Percentiles rank a stretch among this genome's conserved stretches.
Conservation (phyloP, 1,139 yeast species). For the Saccharomyces hybrid region DNA sequence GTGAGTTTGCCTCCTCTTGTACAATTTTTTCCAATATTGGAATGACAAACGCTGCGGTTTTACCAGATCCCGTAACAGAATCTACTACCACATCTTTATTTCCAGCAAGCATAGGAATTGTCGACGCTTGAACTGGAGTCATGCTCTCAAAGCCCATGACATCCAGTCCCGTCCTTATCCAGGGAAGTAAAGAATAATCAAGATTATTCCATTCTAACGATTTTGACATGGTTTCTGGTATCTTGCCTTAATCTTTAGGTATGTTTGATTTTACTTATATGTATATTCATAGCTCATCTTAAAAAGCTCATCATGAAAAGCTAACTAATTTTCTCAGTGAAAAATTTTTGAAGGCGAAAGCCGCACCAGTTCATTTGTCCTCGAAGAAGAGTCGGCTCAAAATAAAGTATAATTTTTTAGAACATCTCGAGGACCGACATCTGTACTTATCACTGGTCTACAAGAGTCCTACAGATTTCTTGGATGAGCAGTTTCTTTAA, state of each 20-base stretch:
- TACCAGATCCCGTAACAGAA: conserved; percentile 96
- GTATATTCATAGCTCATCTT: neutral
- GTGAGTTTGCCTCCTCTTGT: conserved; percentile 26
- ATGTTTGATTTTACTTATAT: neutral
- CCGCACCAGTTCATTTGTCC: neutral
- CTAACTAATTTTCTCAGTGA: neutral
- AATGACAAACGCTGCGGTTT: conserved; percentile 77
- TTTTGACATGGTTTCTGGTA: conserved; percentile 20
- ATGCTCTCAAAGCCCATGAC: conserved; percentile 70
- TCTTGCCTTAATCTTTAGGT: neutral
- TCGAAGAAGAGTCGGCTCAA: neutral
- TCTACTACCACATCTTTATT: conserved; percentile 95
- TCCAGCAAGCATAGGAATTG: conserved; percentile 78
- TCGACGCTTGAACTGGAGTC: conserved; percentile 98
- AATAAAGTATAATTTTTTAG: neutral
- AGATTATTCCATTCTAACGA: conserved; percentile 36
- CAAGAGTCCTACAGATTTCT: neutral
- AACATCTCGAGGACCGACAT: neutral
- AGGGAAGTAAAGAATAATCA: conserved; percentile 33
- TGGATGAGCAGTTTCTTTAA: neutral
- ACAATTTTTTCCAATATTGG: conserved; percentile 69
- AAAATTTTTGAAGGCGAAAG: neutral
- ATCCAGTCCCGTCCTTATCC: conserved; percentile 51
- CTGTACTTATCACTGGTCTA: neutral
- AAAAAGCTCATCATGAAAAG: neutral